Evolutionary conservation across 495 filamentous ascomycete species (phyloP).

Genomic region (Annulohypoxylon bovei): DNA sequence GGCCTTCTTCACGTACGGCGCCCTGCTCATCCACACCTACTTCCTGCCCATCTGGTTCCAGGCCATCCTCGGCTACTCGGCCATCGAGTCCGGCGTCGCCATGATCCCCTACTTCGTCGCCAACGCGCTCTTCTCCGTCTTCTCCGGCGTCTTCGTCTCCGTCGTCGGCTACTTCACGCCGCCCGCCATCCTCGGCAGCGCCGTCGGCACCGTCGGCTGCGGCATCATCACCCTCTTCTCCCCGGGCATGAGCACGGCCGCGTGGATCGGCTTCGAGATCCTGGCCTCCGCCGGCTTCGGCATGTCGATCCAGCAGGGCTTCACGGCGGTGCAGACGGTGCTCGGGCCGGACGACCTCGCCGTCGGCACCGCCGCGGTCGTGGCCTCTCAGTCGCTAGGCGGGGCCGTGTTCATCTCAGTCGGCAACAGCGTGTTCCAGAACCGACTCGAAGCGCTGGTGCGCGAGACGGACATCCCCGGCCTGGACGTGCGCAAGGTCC

Average conservation of each 20-base stretch:
- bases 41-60: constrained; percentile 87
- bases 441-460: constrained; percentile 25
- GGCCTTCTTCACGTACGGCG: constrained; percentile 61
- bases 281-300: constrained; percentile 70
- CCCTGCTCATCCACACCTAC: constrained; percentile 69
- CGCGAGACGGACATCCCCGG: constrained; percentile 33
- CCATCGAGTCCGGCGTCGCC: constrained; percentile 74
- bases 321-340: constrained; percentile 64
- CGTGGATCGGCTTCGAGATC: constrained; percentile 73
- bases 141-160: constrained; percentile 60
- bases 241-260: constrained; percentile 39
- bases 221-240: constrained; percentile 71
- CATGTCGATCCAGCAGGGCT: constrained; percentile 65
- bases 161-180: constrained; percentile 72
- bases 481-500: constrained; percentile 44
- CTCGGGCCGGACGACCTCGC: constrained; percentile 61
- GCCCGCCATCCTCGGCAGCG: constrained; percentile 67
- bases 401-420: constrained; percentile 68
- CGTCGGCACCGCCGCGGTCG: constrained; percentile 64
- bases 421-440: constrained; percentile 56
- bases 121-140: constrained; percentile 66
- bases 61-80: constrained; percentile 71
- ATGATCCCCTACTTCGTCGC: constrained; percentile 72
- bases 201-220: constrained; percentile 68
- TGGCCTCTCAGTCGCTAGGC: constrained; percentile 67